phyloP scores from a whole-genome alignment of 2,329 filamentous ascomycete genomes.

The Zymoseptoria brevis region DNA sequence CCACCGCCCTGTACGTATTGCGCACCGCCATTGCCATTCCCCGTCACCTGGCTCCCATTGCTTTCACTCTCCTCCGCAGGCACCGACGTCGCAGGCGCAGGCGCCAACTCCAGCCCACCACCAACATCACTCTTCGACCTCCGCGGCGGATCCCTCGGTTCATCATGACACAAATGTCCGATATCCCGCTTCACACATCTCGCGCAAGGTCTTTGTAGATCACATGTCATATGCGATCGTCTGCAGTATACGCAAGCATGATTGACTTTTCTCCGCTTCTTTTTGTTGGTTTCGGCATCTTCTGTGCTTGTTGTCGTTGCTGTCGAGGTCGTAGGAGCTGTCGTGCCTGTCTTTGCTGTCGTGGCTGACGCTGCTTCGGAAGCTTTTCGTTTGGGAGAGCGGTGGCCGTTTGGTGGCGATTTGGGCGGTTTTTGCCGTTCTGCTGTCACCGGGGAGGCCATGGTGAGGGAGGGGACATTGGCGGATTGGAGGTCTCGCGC shows the following conservation, averaged over 20 bases:
- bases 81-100: conserved; percentile 15
- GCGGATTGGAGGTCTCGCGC: background rate
- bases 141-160: conserved; percentile 81
- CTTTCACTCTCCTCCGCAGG: conserved; percentile 3
- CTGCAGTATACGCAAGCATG: conserved; percentile 48
- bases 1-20: conserved; percentile 10
- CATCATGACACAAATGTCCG: conserved; percentile 95
- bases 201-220: conserved; percentile 80
- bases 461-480: background rate
- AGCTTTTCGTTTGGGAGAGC: background rate
- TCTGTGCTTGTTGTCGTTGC: background rate
- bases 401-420: background rate
- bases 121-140: conserved; percentile 56
- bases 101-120: conserved; percentile 28
- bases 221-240: conserved; percentile 50
- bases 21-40: conserved; percentile 7
- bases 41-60: conserved; percentile 18
- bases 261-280: conserved; percentile 36
- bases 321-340: background rate
- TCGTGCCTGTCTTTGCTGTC: no score
- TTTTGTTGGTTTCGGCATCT: background rate
- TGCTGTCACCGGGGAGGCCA: conserved; percentile 2
- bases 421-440: background rate
- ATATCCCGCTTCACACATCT: conserved; percentile 98
- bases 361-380: background rate